Evolutionary conservation across 192 early-diverging fungal species (phyloP).

Genomic region (Backusella australiensis): DNA sequence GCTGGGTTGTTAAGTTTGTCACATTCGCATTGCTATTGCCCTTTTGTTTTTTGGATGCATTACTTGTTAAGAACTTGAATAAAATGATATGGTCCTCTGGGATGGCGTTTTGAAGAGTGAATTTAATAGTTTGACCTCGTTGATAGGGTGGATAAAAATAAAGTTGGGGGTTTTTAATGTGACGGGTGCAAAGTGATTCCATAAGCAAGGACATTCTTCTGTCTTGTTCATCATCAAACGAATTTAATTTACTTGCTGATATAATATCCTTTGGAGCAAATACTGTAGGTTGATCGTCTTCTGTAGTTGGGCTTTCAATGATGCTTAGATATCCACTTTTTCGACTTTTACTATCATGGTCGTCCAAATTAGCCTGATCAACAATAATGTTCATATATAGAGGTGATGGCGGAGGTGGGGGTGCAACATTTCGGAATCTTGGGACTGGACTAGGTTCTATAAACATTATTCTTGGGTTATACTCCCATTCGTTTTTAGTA

Average conservation of each 20-base stretch:
- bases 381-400: constrained; percentile 16
- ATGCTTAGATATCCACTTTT: not conserved
- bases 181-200: not conserved
- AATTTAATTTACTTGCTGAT: not conserved
- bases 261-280: not conserved
- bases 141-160: constrained; percentile 14
- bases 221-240: not conserved
- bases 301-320: not conserved
- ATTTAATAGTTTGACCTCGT: constrained; percentile 20
- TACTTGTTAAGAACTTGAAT: constrained; percentile 33
- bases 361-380: not conserved
- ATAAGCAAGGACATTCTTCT: not conserved
- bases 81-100: constrained; percentile 30
- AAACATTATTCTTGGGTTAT: constrained; percentile 30
- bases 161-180: not conserved
- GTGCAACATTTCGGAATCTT: constrained; percentile 28
- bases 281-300: not conserved
- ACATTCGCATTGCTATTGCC: not conserved
- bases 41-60: not conserved
- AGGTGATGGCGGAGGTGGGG: constrained; percentile 24
- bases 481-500: not conserved
- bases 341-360: not conserved
- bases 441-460: constrained; percentile 32
- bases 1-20: not conserved
- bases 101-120: constrained; percentile 16